Evolutionary conservation across 2,329 filamentous ascomycete species (phyloP).

Genomic region (Penicillium olsonii): DNA sequence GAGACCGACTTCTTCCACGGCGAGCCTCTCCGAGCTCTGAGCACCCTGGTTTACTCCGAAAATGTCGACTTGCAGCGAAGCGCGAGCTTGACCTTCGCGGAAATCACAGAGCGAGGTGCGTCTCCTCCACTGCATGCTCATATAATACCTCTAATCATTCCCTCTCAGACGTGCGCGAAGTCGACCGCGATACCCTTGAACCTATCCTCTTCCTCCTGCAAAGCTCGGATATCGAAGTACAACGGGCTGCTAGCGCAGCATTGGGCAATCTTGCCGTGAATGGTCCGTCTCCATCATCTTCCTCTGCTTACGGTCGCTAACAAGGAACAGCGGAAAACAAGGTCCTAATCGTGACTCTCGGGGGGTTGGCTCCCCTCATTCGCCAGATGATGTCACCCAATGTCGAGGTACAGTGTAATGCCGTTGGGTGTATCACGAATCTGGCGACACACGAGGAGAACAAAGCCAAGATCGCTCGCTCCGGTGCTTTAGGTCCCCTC

Average conservation of each 20-base stretch:
- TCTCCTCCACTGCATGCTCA: background rate
- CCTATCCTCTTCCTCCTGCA: constrained; percentile 94
- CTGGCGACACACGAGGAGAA: constrained; percentile 98
- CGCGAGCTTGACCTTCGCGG: constrained; percentile 96
- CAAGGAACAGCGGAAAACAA: constrained; percentile 84
- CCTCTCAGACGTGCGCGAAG: constrained; percentile 83
- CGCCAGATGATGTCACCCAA: constrained; percentile 98
- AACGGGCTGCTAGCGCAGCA: constrained; percentile 92
- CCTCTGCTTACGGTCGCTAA: constrained; percentile 44
- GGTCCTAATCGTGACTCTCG: constrained; percentile 89
- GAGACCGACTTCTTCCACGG: constrained; percentile 99
- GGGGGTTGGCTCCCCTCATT: constrained; percentile 87
- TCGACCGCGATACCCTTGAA: constrained; percentile 90
- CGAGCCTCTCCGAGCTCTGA: constrained; percentile 88
- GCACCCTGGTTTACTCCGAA: constrained; percentile 95
- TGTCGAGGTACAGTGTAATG: constrained; percentile 98
- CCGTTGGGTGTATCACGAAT: constrained; percentile 98
- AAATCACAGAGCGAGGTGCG: constrained; percentile 94
- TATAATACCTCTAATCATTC: constrained; percentile 18
- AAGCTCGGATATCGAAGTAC: constrained; percentile 94
- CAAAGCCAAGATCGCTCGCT: constrained; percentile 96
- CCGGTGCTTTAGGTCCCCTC: constrained; percentile 85
- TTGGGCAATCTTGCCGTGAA: constrained; percentile 96
- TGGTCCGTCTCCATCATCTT: constrained; percentile 56
- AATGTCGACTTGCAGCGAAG: constrained; percentile 98